phyloP scores from a whole-genome alignment of 148 eudicot species.

The Euryodendron excelsum region DNA sequence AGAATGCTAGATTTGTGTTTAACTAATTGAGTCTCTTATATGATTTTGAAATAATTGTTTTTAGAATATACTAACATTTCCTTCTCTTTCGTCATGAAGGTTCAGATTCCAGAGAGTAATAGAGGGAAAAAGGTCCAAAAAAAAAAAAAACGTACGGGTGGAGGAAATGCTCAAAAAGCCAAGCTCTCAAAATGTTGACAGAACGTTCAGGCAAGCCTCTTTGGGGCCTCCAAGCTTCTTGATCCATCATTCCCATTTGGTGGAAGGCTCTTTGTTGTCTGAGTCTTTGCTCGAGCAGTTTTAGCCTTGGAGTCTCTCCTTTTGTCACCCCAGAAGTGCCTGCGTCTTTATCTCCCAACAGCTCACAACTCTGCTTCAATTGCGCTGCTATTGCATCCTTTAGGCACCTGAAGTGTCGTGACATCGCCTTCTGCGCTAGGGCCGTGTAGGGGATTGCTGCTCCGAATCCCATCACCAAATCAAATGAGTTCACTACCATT shows the following conservation, averaged over 20 bases:
- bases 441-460: constrained; percentile 82
- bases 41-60: no score
- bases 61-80: not conserved
- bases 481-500: constrained; percentile 91
- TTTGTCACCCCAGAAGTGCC: constrained; percentile 69
- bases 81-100: no score
- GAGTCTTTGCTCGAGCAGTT: constrained; percentile 68
- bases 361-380: constrained; percentile 72
- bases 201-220: constrained; percentile 89
- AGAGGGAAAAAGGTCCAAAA: no score
- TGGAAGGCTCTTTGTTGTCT: constrained; percentile 90
- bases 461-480: constrained; percentile 84
- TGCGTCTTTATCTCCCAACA: constrained; percentile 80
- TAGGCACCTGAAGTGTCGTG: constrained; percentile 81
- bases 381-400: constrained; percentile 75
- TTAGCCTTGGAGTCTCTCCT: constrained; percentile 91
- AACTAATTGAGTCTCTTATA: no score
- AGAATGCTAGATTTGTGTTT: not conserved
- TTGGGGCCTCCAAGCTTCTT: constrained; percentile 96
- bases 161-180: constrained; percentile 97
- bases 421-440: constrained; percentile 92
- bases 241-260: constrained; percentile 97
- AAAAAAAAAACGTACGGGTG: constrained; percentile 88
- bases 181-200: constrained; percentile 78
- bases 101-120: no score